Evolutionary conservation across 495 filamentous ascomycete genomes (phyloP).

Genomic region (Venustampulla echinocandica): DNA sequence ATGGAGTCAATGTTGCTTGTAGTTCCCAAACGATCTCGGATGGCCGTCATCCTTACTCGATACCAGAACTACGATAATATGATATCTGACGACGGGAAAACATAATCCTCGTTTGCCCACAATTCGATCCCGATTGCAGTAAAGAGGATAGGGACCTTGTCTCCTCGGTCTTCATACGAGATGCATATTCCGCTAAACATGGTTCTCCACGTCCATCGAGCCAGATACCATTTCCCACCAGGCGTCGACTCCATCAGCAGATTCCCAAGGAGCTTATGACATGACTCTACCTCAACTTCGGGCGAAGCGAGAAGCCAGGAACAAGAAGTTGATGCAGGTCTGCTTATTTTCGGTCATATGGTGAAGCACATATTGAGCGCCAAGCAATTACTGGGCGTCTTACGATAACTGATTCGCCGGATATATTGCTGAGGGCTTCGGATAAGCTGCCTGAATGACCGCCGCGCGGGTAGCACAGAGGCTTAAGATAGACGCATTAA

Average conservation of each 20-base stretch:
- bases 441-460: slow-evolving; percentile 14
- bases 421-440: slow-evolving; percentile 10
- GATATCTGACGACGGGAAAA: too few species aligned
- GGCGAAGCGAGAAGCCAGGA: background rate
- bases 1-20: too few species aligned
- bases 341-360: slow-evolving; percentile 9
- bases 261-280: slow-evolving; percentile 26
- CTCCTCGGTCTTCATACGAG: too few species aligned
- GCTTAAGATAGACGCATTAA: slow-evolving; percentile 10
- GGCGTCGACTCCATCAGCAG: slow-evolving; percentile 35
- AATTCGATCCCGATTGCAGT: too few species aligned
- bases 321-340: slow-evolving; percentile 5
- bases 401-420: slow-evolving; percentile 14
- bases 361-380: slow-evolving; percentile 4
- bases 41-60: too few species aligned
- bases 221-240: slow-evolving; percentile 33
- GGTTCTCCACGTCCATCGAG: slow-evolving; percentile 33
- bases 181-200: slow-evolving; percentile 32
- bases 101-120: too few species aligned
- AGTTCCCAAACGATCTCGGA: too few species aligned
- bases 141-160: too few species aligned
- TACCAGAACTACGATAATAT: too few species aligned
- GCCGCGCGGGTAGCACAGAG: background rate
- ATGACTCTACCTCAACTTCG: slow-evolving; percentile 7
- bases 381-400: background rate